These are phyloP conservation scores for Gymnopus androsaceus DNA, from an alignment of 1,284 basidiomycete genomes.

Conservation along the genomic window DNA sequence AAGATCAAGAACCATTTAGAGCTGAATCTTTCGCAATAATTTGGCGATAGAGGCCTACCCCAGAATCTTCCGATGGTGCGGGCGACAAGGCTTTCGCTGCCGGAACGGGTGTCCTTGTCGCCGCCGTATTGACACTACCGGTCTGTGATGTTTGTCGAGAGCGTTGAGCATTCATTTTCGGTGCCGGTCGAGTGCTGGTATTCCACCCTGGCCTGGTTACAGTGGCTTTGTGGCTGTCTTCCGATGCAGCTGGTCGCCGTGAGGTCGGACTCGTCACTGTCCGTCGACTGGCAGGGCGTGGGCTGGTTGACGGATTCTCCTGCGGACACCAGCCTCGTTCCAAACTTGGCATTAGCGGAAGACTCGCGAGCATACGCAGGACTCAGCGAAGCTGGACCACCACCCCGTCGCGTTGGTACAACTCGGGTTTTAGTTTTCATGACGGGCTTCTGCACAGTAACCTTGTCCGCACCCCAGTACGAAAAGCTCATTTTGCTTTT, in stretches of 20 bases:
- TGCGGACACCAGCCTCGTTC: conserved; percentile 65
- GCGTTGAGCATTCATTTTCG: conserved; percentile 44
- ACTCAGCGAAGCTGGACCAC: conserved; percentile 36
- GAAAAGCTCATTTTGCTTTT: conserved; percentile 92
- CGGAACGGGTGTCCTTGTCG: conserved; percentile 28
- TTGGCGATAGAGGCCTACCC: conserved; percentile 78
- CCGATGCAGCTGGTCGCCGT: no score
- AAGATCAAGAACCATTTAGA: no score
- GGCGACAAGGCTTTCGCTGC: conserved; percentile 59
- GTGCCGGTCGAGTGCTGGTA: no score
- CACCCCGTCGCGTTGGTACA: conserved; percentile 32
- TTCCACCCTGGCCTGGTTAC: no score
- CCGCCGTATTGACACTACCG: no score
- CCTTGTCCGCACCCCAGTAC: conserved; percentile 86
- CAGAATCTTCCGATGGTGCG: conserved; percentile 81
- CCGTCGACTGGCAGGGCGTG: conserved; percentile 62
- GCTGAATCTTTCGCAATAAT: conserved; percentile 75
- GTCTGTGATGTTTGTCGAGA: no score
- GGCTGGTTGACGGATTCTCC: no score
- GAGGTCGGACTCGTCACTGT: conserved; percentile 31
- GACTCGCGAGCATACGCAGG: conserved; percentile 75
- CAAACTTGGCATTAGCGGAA: conserved; percentile 84
- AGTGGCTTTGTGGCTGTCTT: conserved; percentile 50
- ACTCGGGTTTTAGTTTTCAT: no score
- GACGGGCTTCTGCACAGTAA: conserved; percentile 78